Evolutionary conservation across 345 rosid genomes (phyloP), one percentile per base, ranked within the genome.

Genomic region (Brassica rapa): DNA sequence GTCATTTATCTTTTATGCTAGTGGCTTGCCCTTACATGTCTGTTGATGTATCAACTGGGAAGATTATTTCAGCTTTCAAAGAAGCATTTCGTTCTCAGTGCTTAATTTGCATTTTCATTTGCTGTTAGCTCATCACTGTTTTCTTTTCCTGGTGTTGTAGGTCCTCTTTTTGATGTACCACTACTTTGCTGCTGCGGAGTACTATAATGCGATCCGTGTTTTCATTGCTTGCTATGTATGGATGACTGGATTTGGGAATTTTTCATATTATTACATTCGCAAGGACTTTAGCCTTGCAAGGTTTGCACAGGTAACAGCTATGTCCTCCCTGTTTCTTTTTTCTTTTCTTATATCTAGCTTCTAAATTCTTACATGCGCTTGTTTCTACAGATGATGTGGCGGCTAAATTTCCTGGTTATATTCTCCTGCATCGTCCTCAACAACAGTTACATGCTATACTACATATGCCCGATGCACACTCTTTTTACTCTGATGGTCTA

Each of bases 201-300:
- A 90, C 75, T 95, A 95, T 72, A 95, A 95, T 86, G 97, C 99
- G 32, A 95, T 95, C 71, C 88, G 99, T 51, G 0, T 95, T 27
- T 95, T 95, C 76, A 95, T 95, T 83, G 99, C 99, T 43, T 92
- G 93, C 62, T 95, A 95, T 87, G 99, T 95, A 75, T 95, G 99
- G 99, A 95, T 95, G 99, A 95, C 99, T 87, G 99, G 99, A 72
- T 95, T 95, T 81, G 98, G 98, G 70, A 95, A 95, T 79, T 95
- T 95, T 83, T 95, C 99, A 10, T 93, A 93, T 80, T 95, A 95
- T 78, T 95, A 95, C 71, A 81, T 95, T 71, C 99, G 99, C 78
- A 95, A 95, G 83, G 99, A 95, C 87, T 95, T 93, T 80, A 90
- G 99, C 75, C 87, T 91, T 85, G 83, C 88, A 41, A 88, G 99